Percentiles rank a stretch among this genome's conserved stretches.
Conservation (phyloP, 1,284 basidiomycete species). For the Exobasidium cylindrosporum region DNA sequence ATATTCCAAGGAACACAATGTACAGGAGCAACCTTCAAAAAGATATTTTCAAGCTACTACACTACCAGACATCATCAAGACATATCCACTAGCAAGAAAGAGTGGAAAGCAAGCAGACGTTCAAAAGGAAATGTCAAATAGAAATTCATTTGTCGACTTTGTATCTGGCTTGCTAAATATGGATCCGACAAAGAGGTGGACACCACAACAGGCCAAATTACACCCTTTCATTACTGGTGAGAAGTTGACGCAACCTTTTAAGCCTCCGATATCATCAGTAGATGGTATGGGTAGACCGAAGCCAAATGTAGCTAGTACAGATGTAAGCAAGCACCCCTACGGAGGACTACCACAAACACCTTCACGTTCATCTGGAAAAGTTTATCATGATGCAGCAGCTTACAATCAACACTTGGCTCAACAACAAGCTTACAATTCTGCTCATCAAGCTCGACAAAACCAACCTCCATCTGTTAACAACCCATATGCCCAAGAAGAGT, state of each 20-base stretch:
- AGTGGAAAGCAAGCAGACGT: slow-evolving; percentile 79
- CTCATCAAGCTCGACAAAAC: slow-evolving; percentile 52
- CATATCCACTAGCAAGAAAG: slow-evolving; percentile 79
- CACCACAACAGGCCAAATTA: slow-evolving; percentile 88
- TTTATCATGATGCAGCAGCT: slow-evolving; percentile 84
- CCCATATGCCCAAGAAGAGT: slow-evolving; percentile 41
- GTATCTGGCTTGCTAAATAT: slow-evolving; percentile 89
- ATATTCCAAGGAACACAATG: slow-evolving; percentile 89
- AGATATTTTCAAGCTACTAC: slow-evolving; percentile 96
- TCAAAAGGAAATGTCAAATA: slow-evolving; percentile 92
- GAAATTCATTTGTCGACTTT: slow-evolving; percentile 95
- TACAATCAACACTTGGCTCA: slow-evolving; percentile 93
- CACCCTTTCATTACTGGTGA: slow-evolving; percentile 99
- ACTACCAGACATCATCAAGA: slow-evolving; percentile 91
- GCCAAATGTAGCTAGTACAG: slow-evolving; percentile 17
- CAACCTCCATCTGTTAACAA: slow-evolving; percentile 49
- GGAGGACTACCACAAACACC: slow-evolving; percentile 77
- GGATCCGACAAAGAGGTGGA: slow-evolving; percentile 93
- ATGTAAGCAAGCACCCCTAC: slow-evolving; percentile 75
- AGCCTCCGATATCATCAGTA: slow-evolving; percentile 38
- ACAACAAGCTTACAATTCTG: slow-evolving; percentile 84
- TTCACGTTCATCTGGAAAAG: slow-evolving; percentile 65
- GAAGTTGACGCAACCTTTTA: slow-evolving; percentile 64
- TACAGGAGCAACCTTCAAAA: slow-evolving; percentile 93
- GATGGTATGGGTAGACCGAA: neutral